Evolutionary conservation across 2,329 filamentous ascomycete genomes (phyloP).

Genomic region (Graphiopsis chlorocephala): DNA sequence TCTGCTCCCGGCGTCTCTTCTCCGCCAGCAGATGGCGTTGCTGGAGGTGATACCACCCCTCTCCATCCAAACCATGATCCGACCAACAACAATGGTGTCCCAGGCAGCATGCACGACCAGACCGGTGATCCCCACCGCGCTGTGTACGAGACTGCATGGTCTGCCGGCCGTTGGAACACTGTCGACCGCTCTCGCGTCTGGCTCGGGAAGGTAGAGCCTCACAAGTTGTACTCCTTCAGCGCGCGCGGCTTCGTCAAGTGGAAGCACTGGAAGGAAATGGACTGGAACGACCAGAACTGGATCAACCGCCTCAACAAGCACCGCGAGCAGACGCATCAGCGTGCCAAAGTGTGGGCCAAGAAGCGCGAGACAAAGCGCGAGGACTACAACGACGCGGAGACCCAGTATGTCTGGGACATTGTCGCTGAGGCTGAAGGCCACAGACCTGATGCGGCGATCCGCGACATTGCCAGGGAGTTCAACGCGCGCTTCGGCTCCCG

Average conservation of each 20-base stretch:
- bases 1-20: not conserved
- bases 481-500: not conserved
- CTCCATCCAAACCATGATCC: not conserved
- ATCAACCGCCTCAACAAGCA: slow-evolving; percentile 11
- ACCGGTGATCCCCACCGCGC: not conserved
- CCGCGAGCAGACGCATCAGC: slow-evolving; percentile 9
- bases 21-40: not conserved
- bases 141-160: not conserved
- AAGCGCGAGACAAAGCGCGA: not conserved
- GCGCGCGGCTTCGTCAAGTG: slow-evolving; percentile 3
- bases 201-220: not conserved
- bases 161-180: not conserved
- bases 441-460: not conserved
- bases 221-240: slow-evolving; percentile 8
- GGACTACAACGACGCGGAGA: slow-evolving; percentile 2
- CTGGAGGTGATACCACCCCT: not conserved
- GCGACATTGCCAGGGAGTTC: not conserved
- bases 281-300: slow-evolving; percentile 1
- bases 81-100: not conserved
- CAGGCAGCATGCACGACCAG: slow-evolving; percentile 1
- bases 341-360: not conserved
- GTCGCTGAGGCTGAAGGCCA: not conserved
- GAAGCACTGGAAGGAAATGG: not conserved
- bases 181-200: slow-evolving; percentile 11
- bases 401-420: not conserved